A percentile compares a stretch with the other conserved stretches of the same genome.
Evolutionary conservation across 805 yeast species (phyloP).

Genomic region (Pichia insulana): DNA sequence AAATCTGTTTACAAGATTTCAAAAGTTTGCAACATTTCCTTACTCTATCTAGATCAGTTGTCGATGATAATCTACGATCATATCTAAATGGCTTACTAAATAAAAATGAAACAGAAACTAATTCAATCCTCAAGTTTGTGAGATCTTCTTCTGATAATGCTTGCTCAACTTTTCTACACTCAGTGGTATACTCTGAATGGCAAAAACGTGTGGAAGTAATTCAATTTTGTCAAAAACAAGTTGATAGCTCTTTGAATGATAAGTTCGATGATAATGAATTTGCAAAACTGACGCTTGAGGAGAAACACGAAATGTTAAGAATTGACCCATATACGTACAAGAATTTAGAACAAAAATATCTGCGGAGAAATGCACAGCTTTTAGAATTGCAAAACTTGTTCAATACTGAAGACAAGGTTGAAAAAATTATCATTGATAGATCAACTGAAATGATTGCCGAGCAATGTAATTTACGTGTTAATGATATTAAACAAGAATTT

Average conservation of each 20-base stretch:
- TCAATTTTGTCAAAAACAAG: slow-evolving; percentile 33
- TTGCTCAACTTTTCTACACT: slow-evolving; percentile 30
- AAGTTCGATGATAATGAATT: slow-evolving; percentile 7
- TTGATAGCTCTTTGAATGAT: slow-evolving; percentile 14
- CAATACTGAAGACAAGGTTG: slow-evolving; percentile 34
- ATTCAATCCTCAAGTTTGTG: slow-evolving; percentile 17
- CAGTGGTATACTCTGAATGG: slow-evolving; percentile 41
- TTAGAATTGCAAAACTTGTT: slow-evolving; percentile 28
- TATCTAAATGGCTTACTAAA: slow-evolving; percentile 33
- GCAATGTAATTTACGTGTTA: slow-evolving; percentile 22
- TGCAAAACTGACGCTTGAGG: slow-evolving; percentile 15
- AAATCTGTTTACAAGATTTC: slow-evolving; percentile 26
- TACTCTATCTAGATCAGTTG: slow-evolving; percentile 27
- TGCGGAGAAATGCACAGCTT: slow-evolving; percentile 23
- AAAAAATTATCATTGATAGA: slow-evolving; percentile 31
- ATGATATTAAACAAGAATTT: slow-evolving; percentile 14
- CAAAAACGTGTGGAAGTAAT: slow-evolving; percentile 31
- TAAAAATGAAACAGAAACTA: slow-evolving; percentile 19
- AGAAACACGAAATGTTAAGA: slow-evolving; percentile 22
- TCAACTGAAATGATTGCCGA: slow-evolving; percentile 29
- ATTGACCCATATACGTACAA: slow-evolving; percentile 45
- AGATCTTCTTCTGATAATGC: slow-evolving; percentile 8
- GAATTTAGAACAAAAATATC: slow-evolving; percentile 27
- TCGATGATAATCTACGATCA: slow-evolving; percentile 40
- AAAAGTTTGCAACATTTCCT: slow-evolving; percentile 31